Evolutionary conservation across 177 flowering plant genomes (phyloP), one percentile per base, ranked within the genome.

Genomic region (Vitis hybrid): DNA sequence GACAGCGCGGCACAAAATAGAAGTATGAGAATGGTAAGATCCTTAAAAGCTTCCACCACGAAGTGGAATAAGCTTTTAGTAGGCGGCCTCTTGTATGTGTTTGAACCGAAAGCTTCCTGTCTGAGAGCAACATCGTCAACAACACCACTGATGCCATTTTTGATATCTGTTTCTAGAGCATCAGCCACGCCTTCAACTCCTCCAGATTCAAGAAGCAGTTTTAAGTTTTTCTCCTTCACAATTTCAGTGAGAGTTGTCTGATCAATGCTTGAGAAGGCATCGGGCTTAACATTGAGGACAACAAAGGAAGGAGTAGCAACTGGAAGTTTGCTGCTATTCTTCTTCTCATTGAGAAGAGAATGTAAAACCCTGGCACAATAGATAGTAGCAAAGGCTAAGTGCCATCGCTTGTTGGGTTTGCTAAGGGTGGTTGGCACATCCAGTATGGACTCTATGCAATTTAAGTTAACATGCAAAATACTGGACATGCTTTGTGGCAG

Each of bases 331-430:
- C 55, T 52, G 0, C 15, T 3, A 5, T 35, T 35, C 55, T 52
- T 52, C 11, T 1, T 64, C 63, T 4, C 49, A 61, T 52, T 64
- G 41, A 12, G n/a, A 14, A 65, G 63, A 48, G 79, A 58, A 15
- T 58, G 41, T 5, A 80, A 30, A 9, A 78, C 71, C 55, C 85
- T 76, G 8, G 75, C 73, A 20, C 71, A 71, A 11, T 76, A 76
- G 41, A 80, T 73, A 9, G 53, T 61, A 6, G 53, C 15, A 17
- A 80, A 80, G 17, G 80, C 78, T 1, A 20, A 21, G 8, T 65
- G 77, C 87, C 87, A 85, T 73, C 54, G 75, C 21, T 58, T 72
- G 13, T 17, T 55, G 66, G 67, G 50, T 21, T 55, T 68, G 76
- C 63, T 63, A 12, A 71, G 72, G 14, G 21, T 65, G 15, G 24